These are phyloP conservation scores for Rhizophagus clarus DNA, from an alignment of 192 early-diverging fungal species.

Conservation along the genomic window DNA sequence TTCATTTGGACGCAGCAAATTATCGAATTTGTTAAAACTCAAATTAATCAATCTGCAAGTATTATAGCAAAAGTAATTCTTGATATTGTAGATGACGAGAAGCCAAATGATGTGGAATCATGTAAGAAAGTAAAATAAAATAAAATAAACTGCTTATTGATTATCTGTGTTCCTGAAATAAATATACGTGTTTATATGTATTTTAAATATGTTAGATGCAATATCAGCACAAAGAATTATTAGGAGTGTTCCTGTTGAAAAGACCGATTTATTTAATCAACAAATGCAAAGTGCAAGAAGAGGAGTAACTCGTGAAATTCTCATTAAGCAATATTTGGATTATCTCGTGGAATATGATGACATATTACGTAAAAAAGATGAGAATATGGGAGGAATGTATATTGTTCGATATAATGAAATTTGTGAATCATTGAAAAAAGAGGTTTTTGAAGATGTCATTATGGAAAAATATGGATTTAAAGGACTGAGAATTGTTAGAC, in stretches of 20 bases:
- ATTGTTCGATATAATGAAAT: conserved; percentile 61
- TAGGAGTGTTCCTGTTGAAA: conserved; percentile 23
- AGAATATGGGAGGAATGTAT: conserved; percentile 60
- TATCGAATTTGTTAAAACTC: conserved; percentile 56
- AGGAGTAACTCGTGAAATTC: conserved; percentile 37
- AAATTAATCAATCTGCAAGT: conserved; percentile 67
- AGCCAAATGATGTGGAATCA: conserved; percentile 43
- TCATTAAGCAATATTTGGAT: conserved; percentile 62
- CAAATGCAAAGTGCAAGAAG: conserved; percentile 32
- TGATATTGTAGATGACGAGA: conserved; percentile 55
- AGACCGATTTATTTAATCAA: conserved; percentile 32
- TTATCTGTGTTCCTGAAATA: no score
- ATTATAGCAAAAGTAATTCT: conserved; percentile 61
- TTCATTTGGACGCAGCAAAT: conserved; percentile 45
- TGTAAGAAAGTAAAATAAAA: conserved; percentile 32
- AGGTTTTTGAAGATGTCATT: conserved; percentile 57
- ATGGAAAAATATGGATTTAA: conserved; percentile 61
- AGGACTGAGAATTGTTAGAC: conserved; percentile 63
- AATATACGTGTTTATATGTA: no score
- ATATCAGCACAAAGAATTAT: conserved; percentile 12
- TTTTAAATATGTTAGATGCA: not conserved
- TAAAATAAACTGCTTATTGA: not conserved
- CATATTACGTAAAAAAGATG: conserved; percentile 59
- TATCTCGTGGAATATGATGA: conserved; percentile 52
- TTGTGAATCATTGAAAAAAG: conserved; percentile 53